Evolutionary conservation across 208 protist species (phyloP), one percentile per base, ranked within the genome.

Genomic region (Crithidia sp.): DNA sequence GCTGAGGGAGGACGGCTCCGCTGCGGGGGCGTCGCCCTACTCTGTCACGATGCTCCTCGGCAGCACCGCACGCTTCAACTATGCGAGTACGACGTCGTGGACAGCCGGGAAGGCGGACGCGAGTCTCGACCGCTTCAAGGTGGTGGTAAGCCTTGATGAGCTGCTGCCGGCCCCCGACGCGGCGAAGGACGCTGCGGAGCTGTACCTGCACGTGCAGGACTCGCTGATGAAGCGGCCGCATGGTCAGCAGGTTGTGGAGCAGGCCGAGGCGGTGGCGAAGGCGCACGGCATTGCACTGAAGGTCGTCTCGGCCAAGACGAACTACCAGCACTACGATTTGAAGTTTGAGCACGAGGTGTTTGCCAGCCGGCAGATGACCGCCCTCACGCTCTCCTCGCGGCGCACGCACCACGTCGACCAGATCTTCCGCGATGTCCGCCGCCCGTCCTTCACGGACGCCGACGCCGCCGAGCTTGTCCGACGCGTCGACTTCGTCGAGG

Each of bases 271-370:
- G 19, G 60, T 71, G 6, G 87, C 89, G 4, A 74, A 67, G 44
- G 72, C 61, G 10, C 61, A 77, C 17, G 85, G 82, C 41, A 67
- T 95, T 12, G 68, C 69, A 12, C 76, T 96, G 19, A 81, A 87
- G 69, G 73, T 91, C 2, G 39, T 91, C 10, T 44, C 79, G 4
- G 77, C 84, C 40, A 93, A 89, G 80, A 93, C 84, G 43, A 89
- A 94, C 72, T 93, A 93, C 71, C 85, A 91, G 55, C 88, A 96
- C 60, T 87, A 91, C 69, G 89, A 95, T 74, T 71, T 95, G 40
- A 82, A 81, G 50, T 95, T 93, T 69, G 92, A 96, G 83, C 92
- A 96, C 62, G 89, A 96, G 74, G 83, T 93, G 44, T 91, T 95
- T 41, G 89, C 88, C 2, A 83, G 88, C 65, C 72, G 78, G 1